phyloP scores from a whole-genome alignment of 2,329 filamentous ascomycete genomes.

The Alternaria gansuensis region DNA sequence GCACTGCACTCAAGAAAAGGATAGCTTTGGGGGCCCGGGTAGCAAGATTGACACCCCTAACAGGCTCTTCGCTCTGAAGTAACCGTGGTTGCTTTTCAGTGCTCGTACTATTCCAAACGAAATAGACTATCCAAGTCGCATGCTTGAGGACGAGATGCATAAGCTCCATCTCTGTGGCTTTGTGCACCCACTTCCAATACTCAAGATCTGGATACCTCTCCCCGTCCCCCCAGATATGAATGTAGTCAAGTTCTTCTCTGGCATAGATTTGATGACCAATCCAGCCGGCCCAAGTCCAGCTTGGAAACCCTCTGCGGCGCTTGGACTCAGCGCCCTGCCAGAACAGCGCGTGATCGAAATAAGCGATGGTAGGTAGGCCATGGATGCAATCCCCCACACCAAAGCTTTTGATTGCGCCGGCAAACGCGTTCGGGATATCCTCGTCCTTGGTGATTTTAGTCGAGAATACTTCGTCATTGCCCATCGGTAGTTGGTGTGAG shows the following conservation, averaged over 20 bases:
- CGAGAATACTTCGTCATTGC: neutral
- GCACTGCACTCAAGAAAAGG: neutral
- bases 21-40: neutral
- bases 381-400: accelerated
- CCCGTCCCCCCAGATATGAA: neutral
- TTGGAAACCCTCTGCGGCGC: neutral
- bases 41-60: neutral
- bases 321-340: neutral
- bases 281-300: neutral
- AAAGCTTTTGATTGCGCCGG: neutral
- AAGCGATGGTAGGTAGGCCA: neutral
- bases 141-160: neutral
- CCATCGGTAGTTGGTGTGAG: neutral
- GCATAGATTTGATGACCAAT: neutral
- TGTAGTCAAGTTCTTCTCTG: neutral
- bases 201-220: neutral
- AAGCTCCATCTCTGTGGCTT: neutral
- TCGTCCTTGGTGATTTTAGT: neutral
- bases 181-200: neutral
- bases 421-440: neutral
- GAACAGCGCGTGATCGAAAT: neutral
- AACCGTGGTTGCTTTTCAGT: neutral
- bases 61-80: neutral
- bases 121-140: neutral
- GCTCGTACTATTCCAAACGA: neutral